A percentile compares a stretch with the other conserved stretches of the same genome.
These are phyloP conservation scores for Globisporangium polare DNA, from an alignment of 352 stramenopile genomes.

Conservation along the genomic window DNA sequence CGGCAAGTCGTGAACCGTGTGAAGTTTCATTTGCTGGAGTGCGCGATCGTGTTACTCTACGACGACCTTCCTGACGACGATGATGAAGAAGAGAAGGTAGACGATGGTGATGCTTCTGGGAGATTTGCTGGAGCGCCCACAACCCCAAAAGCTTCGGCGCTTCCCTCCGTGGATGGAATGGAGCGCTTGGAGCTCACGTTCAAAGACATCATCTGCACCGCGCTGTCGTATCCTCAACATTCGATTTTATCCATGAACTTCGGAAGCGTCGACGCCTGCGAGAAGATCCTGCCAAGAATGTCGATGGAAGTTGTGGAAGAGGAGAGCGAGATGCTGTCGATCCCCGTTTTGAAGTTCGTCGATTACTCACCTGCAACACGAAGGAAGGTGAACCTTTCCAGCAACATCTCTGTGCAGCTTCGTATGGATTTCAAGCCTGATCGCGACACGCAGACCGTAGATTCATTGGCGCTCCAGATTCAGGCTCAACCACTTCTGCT, in stretches of 20 bases:
- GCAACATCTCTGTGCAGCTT: constrained; percentile 64
- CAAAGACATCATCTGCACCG: constrained; percentile 72
- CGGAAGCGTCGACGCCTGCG: constrained; percentile 56
- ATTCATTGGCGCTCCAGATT: constrained; percentile 55
- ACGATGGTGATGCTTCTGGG: constrained; percentile 18
- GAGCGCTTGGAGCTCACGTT: constrained; percentile 63
- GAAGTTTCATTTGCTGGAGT: constrained; percentile 80
- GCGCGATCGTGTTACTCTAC: constrained; percentile 71
- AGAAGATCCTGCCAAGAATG: constrained; percentile 75
- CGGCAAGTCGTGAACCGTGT: constrained; percentile 52
- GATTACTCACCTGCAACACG: constrained; percentile 56
- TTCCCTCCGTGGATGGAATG: constrained; percentile 58
- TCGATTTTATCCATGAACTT: constrained; percentile 49
- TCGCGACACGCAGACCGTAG: constrained; percentile 22
- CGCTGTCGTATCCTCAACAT: constrained; percentile 54
- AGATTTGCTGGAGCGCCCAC: constrained; percentile 23
- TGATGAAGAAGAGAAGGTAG: constrained; percentile 23
- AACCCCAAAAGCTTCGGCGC: constrained; percentile 25
- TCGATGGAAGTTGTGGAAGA: constrained; percentile 65
- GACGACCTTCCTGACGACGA: constrained; percentile 70
- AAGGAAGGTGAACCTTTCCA: constrained; percentile 56
- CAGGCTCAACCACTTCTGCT: constrained; percentile 72
- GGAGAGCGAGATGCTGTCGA: constrained; percentile 57
- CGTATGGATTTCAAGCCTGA: constrained; percentile 53
- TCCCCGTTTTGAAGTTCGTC: constrained; percentile 52